A percentile compares a stretch with the other conserved stretches of the same genome.
Evolutionary conservation across 768 basidiomycete genomes (phyloP).

Genomic region (Phanerodontia chrysosporium): DNA sequence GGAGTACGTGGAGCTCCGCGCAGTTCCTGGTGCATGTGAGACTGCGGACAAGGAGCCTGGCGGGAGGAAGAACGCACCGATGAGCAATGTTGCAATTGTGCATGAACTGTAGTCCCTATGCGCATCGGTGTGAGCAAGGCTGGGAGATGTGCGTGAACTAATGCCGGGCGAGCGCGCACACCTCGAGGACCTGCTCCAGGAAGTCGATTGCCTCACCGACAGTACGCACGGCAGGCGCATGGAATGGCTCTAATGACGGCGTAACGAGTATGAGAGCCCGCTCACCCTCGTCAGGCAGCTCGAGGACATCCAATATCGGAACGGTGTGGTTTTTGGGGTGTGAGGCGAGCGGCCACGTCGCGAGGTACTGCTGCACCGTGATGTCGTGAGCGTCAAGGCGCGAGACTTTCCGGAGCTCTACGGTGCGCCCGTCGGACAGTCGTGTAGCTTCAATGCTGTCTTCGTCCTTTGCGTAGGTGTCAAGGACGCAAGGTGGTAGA

Average conservation of each 20-base stretch:
- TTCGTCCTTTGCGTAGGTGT: background rate
- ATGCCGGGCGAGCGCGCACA: too few species aligned
- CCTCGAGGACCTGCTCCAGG: slow-evolving; percentile 32
- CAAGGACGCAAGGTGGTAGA: slow-evolving; percentile 1
- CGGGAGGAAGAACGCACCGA: slow-evolving; percentile 22
- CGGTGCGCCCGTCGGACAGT: slow-evolving; percentile 16
- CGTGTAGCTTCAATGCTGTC: slow-evolving; percentile 22
- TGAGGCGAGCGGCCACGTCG: slow-evolving; percentile 14
- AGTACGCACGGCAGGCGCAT: slow-evolving; percentile 29
- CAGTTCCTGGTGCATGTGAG: slow-evolving; percentile 7
- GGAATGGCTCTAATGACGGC: slow-evolving; percentile 26
- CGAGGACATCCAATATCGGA: slow-evolving; percentile 20
- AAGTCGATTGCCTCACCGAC: slow-evolving; percentile 33
- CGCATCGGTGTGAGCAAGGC: too few species aligned
- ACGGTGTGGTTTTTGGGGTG: slow-evolving; percentile 26
- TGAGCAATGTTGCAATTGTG: slow-evolving; percentile 35
- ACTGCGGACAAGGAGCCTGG: background rate
- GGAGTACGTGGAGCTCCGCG: slow-evolving; percentile 14
- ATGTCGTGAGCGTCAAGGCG: slow-evolving; percentile 21
- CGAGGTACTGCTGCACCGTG: slow-evolving; percentile 23
- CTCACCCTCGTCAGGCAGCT: slow-evolving; percentile 4
- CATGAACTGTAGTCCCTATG: slow-evolving; percentile 35
- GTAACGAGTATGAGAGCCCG: slow-evolving; percentile 27
- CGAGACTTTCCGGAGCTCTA: slow-evolving; percentile 19
- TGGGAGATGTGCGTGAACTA: too few species aligned